Percentiles rank a stretch among this genome's conserved stretches.
These are phyloP conservation scores for Canariomyces notabilis DNA, from an alignment of 2,329 filamentous ascomycete species.

Conservation along the genomic window DNA sequence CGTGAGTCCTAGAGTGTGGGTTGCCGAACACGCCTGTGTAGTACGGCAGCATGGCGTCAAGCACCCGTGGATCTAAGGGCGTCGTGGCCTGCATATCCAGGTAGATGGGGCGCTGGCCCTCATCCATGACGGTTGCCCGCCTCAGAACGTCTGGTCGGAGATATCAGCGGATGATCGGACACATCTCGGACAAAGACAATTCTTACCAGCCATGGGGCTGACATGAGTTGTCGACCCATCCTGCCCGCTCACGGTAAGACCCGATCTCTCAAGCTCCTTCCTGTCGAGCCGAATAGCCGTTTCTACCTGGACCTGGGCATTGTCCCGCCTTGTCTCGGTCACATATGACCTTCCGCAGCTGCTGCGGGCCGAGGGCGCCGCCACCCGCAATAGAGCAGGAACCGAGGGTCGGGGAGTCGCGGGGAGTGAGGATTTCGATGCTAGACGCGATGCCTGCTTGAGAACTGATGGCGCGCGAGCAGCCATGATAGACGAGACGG, in stretches of 20 bases:
- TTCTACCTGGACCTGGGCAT: constrained; percentile 77
- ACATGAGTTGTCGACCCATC: constrained; percentile 62
- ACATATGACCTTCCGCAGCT: constrained; percentile 62
- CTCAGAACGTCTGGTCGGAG: constrained; percentile 66
- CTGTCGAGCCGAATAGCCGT: constrained; percentile 82
- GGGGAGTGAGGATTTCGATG: constrained; percentile 38
- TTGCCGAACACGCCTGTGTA: constrained; percentile 94
- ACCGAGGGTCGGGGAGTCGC: constrained; percentile 32
- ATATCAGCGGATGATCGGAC: constrained; percentile 13
- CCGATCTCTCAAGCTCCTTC: constrained; percentile 66
- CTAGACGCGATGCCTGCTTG: constrained; percentile 66
- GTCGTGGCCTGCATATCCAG: constrained; percentile 98
- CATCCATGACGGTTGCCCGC: constrained; percentile 87
- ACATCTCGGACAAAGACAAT: constrained; percentile 21
- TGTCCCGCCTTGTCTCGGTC: constrained; percentile 72
- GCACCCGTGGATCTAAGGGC: constrained; percentile 85
- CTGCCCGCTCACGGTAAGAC: constrained; percentile 47
- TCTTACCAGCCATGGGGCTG: constrained; percentile 67
- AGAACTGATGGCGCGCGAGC: constrained; percentile 62
- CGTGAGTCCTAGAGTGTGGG: constrained; percentile 93
- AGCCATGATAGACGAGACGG: constrained; percentile 48
- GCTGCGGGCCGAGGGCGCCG: constrained; percentile 26
- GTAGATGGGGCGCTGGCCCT: constrained; percentile 90
- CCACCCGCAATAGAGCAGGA: constrained; percentile 31
- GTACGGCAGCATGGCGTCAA: constrained; percentile 95